Percentiles rank a stretch among this genome's conserved stretches.
phyloP scores from a whole-genome alignment of 192 early-diverging fungal genomes.

The Oehlia diaphana region DNA sequence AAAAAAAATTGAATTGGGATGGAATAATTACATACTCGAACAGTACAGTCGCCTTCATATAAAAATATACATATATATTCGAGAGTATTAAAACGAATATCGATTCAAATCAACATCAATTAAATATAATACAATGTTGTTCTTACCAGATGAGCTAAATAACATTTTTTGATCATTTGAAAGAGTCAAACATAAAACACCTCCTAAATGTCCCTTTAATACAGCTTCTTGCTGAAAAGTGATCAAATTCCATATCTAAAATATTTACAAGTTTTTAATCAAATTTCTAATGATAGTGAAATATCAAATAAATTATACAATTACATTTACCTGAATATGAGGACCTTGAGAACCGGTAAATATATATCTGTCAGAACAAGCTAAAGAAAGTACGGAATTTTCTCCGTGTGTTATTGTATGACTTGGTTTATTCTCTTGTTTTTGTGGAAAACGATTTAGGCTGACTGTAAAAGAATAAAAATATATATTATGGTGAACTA shows the following conservation, averaged over 20 bases:
- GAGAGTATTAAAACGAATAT: background rate
- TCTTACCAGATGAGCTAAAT: constrained; percentile 57
- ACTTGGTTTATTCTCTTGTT: constrained; percentile 36
- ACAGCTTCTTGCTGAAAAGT: constrained; percentile 48
- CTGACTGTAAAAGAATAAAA: constrained; percentile 30
- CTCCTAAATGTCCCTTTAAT: constrained; percentile 52
- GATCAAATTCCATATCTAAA: constrained; percentile 52
- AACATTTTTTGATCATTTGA: constrained; percentile 48
- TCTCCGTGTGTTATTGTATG: constrained; percentile 56
- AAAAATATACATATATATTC: constrained; percentile 31
- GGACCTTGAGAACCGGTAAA: constrained; percentile 70
- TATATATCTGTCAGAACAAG: constrained; percentile 53
- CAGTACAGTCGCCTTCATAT: constrained; percentile 65
- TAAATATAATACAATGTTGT: background rate
- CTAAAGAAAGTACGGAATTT: constrained; percentile 64
- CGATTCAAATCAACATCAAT: background rate
- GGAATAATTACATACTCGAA: constrained; percentile 43
- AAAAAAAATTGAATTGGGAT: background rate
- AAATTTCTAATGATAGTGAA: background rate
- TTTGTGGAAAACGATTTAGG: constrained; percentile 34
- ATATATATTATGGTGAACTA: background rate
- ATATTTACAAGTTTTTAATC: background rate
- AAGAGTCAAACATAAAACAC: constrained; percentile 48
- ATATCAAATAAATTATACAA: background rate
- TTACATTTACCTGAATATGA: constrained; percentile 53